Evolutionary conservation across 1,139 yeast genomes (phyloP), one percentile per base, ranked within the genome.

Genomic region (Saccharomyces pastorianus): DNA sequence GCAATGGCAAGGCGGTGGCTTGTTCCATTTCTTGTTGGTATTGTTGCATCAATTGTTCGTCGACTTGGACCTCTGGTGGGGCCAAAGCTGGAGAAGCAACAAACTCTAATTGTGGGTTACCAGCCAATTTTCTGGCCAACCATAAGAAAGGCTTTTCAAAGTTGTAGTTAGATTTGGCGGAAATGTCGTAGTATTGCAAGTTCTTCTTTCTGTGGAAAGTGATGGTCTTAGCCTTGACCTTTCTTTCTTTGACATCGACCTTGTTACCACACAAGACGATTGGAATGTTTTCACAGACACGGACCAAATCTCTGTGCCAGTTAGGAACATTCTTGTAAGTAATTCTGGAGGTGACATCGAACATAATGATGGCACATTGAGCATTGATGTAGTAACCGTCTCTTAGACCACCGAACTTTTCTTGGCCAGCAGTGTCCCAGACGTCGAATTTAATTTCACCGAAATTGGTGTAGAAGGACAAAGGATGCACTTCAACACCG

Each of bases 121-220:
- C 99, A 65, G 90, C 96, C 72, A 95, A 84, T 81, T 95, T 95
- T 84, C 99, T 88, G 55, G 99, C 99, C 72, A 95, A 88, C 99
- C 99, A 95, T 76, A 95, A 85, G 88, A 93, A 95, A 61, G 99
- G 99, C 82, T 95, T 95, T 81, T 95, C 99, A 71, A 95, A 95
- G 83, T 95, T 95, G 82, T 95, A 95, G 83, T 95, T 95, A 65
- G 99, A 93, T 80, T 95, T 95, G 75, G 99, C 99, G 58, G 98
- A 91, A 73, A 95, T 95, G 76, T 95, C 99, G 79, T 95, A 95
- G 80, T 95, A 95, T 80, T 95, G 99, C 76, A 95, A 84, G 81
- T 95, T 93, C 85, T 95, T 95, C 95, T 95, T 95, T 84, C 98
- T 88, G 88, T 93, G 99, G 96, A 95, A 95, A 68, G 99, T 95